Evolutionary conservation across 2,329 filamentous ascomycete species (phyloP).

Genomic region (Fusarium humuli): DNA sequence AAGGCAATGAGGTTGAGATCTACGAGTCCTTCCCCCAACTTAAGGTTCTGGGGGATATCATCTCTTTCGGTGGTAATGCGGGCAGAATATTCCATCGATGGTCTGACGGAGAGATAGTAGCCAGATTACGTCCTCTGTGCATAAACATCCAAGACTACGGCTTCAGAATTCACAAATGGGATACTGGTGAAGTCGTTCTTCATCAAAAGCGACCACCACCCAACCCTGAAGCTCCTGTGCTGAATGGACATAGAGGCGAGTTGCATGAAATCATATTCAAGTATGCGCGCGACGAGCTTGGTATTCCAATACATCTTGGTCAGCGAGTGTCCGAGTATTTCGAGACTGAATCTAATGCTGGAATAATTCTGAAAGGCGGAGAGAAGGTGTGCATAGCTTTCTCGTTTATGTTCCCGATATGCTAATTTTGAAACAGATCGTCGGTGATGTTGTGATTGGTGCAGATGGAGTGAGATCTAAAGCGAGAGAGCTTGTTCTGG

Average conservation of each 20-base stretch:
- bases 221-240: slow-evolving; percentile 24
- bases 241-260: slow-evolving; percentile 35
- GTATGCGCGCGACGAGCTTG: slow-evolving; percentile 33
- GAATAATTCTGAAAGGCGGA: slow-evolving; percentile 25
- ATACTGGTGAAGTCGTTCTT: slow-evolving; percentile 62
- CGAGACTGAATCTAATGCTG: not conserved
- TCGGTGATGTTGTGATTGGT: slow-evolving; percentile 34
- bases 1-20: slow-evolving; percentile 30
- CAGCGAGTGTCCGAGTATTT: slow-evolving; percentile 31
- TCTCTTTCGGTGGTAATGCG: slow-evolving; percentile 38
- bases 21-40: slow-evolving; percentile 53
- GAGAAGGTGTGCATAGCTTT: not conserved
- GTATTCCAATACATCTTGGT: slow-evolving; percentile 24
- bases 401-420: rapidly evolving
- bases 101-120: slow-evolving; percentile 58
- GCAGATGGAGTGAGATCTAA: slow-evolving; percentile 37
- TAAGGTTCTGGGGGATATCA: slow-evolving; percentile 62
- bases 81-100: slow-evolving; percentile 68
- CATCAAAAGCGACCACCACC: slow-evolving; percentile 60
- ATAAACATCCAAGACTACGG: slow-evolving; percentile 57
- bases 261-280: slow-evolving; percentile 33
- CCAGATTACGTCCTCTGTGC: slow-evolving; percentile 36
- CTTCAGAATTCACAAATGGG: slow-evolving; percentile 48
- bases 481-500: slow-evolving; percentile 37
- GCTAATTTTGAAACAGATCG: slow-evolving; percentile 12